phyloP scores from a whole-genome alignment of 768 basidiomycete species.

The Mycena polygramma region DNA sequence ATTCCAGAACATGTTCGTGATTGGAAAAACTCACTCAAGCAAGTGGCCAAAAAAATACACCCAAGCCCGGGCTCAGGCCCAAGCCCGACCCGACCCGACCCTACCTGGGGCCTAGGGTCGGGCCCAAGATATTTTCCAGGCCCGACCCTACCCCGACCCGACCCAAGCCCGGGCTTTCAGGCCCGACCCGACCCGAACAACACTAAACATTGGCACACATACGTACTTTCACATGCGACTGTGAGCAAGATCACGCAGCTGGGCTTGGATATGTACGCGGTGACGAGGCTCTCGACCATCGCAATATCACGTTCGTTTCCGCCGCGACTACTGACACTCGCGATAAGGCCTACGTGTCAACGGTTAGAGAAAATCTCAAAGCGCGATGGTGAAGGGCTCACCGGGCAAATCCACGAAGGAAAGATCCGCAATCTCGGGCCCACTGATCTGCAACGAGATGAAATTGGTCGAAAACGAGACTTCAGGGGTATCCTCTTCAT shows the following conservation, averaged over 20 bases:
- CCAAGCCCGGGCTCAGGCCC: no score
- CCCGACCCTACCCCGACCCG: no score
- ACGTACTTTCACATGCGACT: conserved; percentile 74
- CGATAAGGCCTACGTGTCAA: conserved; percentile 65
- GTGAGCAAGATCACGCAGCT: conserved; percentile 75
- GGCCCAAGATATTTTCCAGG: no score
- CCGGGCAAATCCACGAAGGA: conserved; percentile 78
- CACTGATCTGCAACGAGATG: conserved; percentile 71
- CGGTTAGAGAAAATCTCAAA: conserved; percentile 34
- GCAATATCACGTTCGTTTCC: conserved; percentile 70
- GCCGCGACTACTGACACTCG: conserved; percentile 58
- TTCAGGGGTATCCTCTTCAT: conserved; percentile 42
- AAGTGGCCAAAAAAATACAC: no score
- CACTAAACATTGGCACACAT: no score
- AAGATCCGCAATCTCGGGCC: conserved; percentile 70
- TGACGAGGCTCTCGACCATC: conserved; percentile 70
- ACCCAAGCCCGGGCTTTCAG: no score
- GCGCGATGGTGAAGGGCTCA: conserved; percentile 43
- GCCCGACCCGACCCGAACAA: no score
- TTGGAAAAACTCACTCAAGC: no score
- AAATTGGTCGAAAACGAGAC: conserved; percentile 67
- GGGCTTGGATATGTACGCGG: conserved; percentile 69
- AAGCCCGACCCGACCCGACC: no score
- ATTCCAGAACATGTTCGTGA: no score
- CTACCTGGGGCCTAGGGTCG: no score